Percentiles rank a stretch among this genome's conserved stretches.
Conservation (phyloP, 106 monocot genomes). For the Dendrobium officinale region DNA sequence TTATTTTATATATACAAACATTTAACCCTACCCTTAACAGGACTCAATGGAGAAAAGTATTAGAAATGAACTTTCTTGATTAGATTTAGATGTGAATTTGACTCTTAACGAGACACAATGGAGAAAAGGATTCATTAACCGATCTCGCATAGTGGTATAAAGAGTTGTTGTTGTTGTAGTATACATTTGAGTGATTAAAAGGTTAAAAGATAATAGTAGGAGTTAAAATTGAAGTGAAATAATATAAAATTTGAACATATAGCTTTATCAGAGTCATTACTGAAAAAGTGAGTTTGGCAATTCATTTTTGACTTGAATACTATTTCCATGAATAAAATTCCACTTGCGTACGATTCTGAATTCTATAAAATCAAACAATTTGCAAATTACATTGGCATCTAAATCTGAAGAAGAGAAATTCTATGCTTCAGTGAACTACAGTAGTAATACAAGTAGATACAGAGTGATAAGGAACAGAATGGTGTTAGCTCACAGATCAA, state of each 20-base stretch:
- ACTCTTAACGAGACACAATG: too few species aligned
- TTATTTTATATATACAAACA: too few species aligned
- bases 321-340: not conserved
- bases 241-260: not conserved
- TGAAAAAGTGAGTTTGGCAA: not conserved
- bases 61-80: too few species aligned
- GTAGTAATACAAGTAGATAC: not conserved
- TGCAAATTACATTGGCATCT: not conserved
- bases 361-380: not conserved
- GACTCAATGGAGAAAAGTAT: too few species aligned
- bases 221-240: not conserved
- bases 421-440: not conserved
- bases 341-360: too few species aligned
- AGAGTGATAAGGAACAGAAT: not conserved
- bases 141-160: too few species aligned
- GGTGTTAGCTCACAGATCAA: not conserved
- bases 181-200: too few species aligned
- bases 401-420: not conserved
- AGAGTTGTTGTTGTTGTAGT: too few species aligned
- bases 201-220: not conserved
- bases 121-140: too few species aligned
- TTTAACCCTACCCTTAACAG: too few species aligned
- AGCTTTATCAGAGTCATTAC: too few species aligned
- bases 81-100: too few species aligned
- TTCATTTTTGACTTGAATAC: not conserved